Conservation (phyloP, 2,329 filamentous ascomycete genomes). For the Penicillium decumbens region DNA sequence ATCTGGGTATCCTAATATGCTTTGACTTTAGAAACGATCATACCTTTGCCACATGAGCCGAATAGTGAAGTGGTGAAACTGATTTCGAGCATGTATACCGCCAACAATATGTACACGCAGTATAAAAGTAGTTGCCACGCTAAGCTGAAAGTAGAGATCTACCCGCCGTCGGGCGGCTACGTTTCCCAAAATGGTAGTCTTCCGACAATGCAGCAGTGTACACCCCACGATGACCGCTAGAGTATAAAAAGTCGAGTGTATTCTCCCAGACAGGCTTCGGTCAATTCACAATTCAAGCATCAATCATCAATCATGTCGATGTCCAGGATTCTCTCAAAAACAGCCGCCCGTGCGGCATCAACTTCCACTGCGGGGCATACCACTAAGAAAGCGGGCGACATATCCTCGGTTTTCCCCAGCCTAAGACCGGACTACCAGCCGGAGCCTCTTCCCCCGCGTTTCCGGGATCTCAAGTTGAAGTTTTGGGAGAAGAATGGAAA, state of each 20-base stretch:
- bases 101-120: no score
- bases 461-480: constrained; percentile 38
- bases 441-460: constrained; percentile 41
- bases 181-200: not conserved
- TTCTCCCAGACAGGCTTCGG: not conserved
- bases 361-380: constrained; percentile 31
- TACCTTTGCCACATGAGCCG: no score
- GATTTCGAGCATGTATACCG: no score
- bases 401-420: constrained; percentile 48
- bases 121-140: not conserved
- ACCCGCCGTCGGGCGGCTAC: constrained; percentile 1
- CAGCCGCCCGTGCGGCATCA: constrained; percentile 26
- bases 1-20: no score
- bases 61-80: no score
- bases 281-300: not conserved
- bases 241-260: constrained; percentile 1
- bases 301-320: constrained; percentile 23
- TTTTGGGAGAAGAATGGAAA: constrained; percentile 41
- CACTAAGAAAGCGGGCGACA: constrained; percentile 45
- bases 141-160: not conserved
- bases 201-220: not conserved
- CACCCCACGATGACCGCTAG: constrained; percentile 1
- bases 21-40: no score
- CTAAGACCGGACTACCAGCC: constrained; percentile 42
- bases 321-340: constrained; percentile 26